These are phyloP conservation scores for Mycena rebaudengoi DNA, from an alignment of 768 basidiomycete genomes.

Conservation along the genomic window DNA sequence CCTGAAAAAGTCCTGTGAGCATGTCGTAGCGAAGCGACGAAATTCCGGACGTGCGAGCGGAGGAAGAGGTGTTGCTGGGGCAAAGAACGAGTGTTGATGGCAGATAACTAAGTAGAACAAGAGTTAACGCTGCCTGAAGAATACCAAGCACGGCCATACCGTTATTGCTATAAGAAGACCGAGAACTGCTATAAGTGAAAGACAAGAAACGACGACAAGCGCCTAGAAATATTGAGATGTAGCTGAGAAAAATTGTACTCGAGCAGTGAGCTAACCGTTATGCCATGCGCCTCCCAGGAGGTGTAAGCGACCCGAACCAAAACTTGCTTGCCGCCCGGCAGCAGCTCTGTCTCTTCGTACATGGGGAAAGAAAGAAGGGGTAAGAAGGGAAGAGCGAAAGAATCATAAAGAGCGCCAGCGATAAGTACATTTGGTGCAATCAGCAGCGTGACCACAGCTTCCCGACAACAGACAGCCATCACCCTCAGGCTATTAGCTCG, in stretches of 20 bases:
- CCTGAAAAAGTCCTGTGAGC: slow-evolving; percentile 56
- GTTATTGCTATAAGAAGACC: slow-evolving; percentile 48
- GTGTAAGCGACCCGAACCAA: slow-evolving; percentile 30
- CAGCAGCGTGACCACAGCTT: background rate
- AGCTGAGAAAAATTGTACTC: background rate
- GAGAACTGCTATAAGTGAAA: slow-evolving; percentile 52
- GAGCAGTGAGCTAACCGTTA: slow-evolving; percentile 36
- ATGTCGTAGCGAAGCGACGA: slow-evolving; percentile 40
- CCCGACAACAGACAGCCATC: background rate
- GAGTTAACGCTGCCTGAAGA: background rate
- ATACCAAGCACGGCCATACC: slow-evolving; percentile 35
- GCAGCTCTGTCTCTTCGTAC: background rate
- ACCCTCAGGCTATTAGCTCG: background rate
- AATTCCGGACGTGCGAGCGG: slow-evolving; percentile 57
- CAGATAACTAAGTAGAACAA: slow-evolving; percentile 51
- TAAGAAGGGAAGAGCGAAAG: background rate
- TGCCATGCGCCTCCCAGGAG: slow-evolving; percentile 34
- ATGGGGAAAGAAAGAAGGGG: background rate
- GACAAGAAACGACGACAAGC: slow-evolving; percentile 50
- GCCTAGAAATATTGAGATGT: slow-evolving; percentile 30
- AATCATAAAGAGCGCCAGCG: background rate
- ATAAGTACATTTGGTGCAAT: background rate
- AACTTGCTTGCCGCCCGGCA: background rate
- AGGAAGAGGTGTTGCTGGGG: slow-evolving; percentile 54
- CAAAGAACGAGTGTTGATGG: slow-evolving; percentile 55